These are phyloP conservation scores for Centrapalus pauciflorus DNA, from an alignment of 129 eudicot genomes.

Conservation along the genomic window DNA sequence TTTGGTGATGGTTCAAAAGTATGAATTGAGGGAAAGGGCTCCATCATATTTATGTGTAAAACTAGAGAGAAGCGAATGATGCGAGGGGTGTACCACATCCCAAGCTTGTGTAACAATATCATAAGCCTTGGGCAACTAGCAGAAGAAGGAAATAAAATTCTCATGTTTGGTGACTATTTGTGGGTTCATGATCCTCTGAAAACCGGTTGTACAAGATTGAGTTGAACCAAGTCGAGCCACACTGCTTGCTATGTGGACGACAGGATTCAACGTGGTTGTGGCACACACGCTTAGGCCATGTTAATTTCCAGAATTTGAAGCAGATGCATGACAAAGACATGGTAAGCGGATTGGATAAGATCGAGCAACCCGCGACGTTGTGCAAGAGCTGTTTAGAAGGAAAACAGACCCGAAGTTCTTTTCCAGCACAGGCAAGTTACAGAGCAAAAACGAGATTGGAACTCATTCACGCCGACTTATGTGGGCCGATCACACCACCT, in stretches of 20 bases:
- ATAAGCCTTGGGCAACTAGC: not conserved
- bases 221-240: not conserved
- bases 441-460: constrained; percentile 2
- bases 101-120: not conserved
- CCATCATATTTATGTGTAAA: not conserved
- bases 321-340: not conserved
- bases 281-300: not conserved
- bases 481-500: not conserved
- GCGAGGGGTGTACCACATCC: no score
- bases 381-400: constrained; percentile 12
- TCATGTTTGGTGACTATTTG: not conserved
- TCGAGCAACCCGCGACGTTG: not conserved
- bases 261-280: not conserved
- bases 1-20: not conserved
- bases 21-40: not conserved
- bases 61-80: not conserved
- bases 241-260: not conserved
- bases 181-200: not conserved
- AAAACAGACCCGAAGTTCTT: not conserved
- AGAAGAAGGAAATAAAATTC: not conserved
- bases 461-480: constrained; percentile 8
- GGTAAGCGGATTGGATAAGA: not conserved
- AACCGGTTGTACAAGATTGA: not conserved
- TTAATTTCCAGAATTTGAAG: not conserved
- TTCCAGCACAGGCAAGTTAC: not conserved